Percentiles rank a stretch among this genome's conserved stretches.
These are phyloP conservation scores for Backusella psychrophila DNA, from an alignment of 192 early-diverging fungal genomes.

Conservation along the genomic window DNA sequence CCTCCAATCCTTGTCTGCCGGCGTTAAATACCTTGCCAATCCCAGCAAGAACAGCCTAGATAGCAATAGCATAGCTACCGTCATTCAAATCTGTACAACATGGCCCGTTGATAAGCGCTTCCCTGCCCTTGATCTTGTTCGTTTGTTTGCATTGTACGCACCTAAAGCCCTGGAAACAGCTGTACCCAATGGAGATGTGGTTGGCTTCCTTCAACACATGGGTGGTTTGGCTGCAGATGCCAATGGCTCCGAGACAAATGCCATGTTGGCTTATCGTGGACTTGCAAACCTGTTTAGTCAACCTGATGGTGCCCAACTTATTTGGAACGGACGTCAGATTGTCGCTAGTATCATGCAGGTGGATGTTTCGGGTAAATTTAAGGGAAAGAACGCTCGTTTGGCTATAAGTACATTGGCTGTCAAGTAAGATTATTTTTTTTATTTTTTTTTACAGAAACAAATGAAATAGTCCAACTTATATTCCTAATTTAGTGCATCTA, in stretches of 20 bases:
- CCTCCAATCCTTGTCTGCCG: conserved; percentile 21
- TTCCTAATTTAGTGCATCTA: conserved; percentile 38
- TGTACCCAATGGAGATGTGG: conserved; percentile 41
- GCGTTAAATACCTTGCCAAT: conserved; percentile 41
- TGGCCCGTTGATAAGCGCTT: conserved; percentile 78
- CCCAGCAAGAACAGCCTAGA: conserved; percentile 20
- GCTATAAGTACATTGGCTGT: conserved; percentile 28
- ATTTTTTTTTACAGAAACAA: not conserved
- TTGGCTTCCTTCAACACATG: conserved; percentile 38
- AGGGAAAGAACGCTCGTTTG: conserved; percentile 18
- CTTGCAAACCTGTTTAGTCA: conserved; percentile 73
- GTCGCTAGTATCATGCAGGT: conserved; percentile 30
- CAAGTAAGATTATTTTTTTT: conserved; percentile 17
- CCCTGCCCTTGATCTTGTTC: conserved; percentile 83
- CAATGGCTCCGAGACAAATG: conserved; percentile 61
- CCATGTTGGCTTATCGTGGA: conserved; percentile 73
- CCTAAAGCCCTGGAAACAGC: conserved; percentile 37
- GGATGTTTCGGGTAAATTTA: conserved; percentile 34
- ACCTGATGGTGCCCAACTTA: conserved; percentile 39
- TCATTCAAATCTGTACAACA: conserved; percentile 51
- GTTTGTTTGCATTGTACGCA: conserved; percentile 61
- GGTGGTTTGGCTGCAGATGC: conserved; percentile 24
- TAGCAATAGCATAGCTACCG: conserved; percentile 34
- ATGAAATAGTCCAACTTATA: not conserved
- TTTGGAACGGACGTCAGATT: conserved; percentile 20